These are phyloP conservation scores for Meyerozyma guilliermondii DNA, from an alignment of 1,139 yeast genomes.

Conservation along the genomic window DNA sequence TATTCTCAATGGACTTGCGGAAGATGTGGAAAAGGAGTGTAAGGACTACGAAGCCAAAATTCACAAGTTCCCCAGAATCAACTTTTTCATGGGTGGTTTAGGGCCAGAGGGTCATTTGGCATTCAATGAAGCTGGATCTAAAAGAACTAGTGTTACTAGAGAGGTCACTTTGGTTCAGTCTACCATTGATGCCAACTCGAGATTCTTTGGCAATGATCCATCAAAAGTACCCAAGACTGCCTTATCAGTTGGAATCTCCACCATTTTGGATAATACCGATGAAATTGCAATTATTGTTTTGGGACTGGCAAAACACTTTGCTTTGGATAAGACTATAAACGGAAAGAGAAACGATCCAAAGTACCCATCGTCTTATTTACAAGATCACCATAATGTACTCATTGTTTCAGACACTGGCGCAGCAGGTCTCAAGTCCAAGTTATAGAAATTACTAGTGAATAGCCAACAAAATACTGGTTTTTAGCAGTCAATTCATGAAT, in stretches of 20 bases:
- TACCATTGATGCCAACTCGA: constrained; percentile 52
- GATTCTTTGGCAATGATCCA: constrained; percentile 47
- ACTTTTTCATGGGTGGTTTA: constrained; percentile 57
- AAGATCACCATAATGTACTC: constrained; percentile 40
- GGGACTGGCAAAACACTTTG: constrained; percentile 40
- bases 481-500: too few relatives aligned
- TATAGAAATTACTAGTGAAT: constrained; percentile 12
- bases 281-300: constrained; percentile 48
- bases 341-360: constrained; percentile 31
- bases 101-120: constrained; percentile 68
- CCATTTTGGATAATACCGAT: constrained; percentile 54
- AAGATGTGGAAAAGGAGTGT: constrained; percentile 46
- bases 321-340: constrained; percentile 39
- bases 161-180: constrained; percentile 45
- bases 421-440: constrained; percentile 31
- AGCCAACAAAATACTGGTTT: too few relatives aligned
- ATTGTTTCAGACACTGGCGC: constrained; percentile 46
- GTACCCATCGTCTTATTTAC: constrained; percentile 45
- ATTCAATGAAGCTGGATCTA: constrained; percentile 56
- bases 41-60: constrained; percentile 46
- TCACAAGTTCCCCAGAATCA: constrained; percentile 45
- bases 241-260: constrained; percentile 56
- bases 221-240: constrained; percentile 51
- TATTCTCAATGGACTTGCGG: constrained; percentile 51
- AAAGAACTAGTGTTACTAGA: constrained; percentile 44